Base-by-base conservation (phyloP, 768 basidiomycete species). In the Pleurotus pulmonarius region DNA sequence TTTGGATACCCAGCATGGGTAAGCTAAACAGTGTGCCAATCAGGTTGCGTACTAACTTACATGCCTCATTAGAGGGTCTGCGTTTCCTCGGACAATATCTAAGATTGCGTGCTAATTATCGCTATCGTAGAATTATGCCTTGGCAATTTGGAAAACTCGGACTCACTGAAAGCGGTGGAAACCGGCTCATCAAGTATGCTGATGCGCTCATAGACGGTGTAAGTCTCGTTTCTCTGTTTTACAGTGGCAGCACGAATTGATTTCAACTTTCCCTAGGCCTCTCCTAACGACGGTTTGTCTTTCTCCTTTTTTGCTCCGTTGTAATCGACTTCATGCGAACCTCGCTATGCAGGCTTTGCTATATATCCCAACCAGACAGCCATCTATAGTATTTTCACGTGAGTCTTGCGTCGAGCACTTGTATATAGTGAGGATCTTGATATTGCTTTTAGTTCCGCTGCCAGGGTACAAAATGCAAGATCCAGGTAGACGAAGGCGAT, bases 101-200 rank as follows among this genome's bases (percentile, higher is more conserved):
- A 34, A 34, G 29, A 34, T 9, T 34, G 29, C 29, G 9, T 34
- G 2, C 11, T 34, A 34, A 34, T 9, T 11, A 34, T 34, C 29
- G 29, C 29, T 34, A 8, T 48, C 26, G 29, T 47, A 78, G 82
- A 1, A 81, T 85, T 41, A 75, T 83, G 72, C 82, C 81, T 1
- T 85, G 82, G 82, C 82, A 85, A 66, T 82, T 80, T 55, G 82
- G 83, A 5, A 67, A 70, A 47, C 63, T 79, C 3, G 76, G 74
- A 25, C 65, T 83, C 54, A 80, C 70, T 26, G 82, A 85, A 60
- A 67, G 69, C 59, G 77, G 78, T 3, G 83, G 81, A 2, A 78
- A 83, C 60, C 75, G 77, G 29, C 62, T 80, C 43, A 75, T 83
- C 58, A 82, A 83, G 65, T 83, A 83, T 58, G 75, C 79, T 4